Conservation (phyloP, 257 asterid species). For the Capsicum chinense region DNA sequence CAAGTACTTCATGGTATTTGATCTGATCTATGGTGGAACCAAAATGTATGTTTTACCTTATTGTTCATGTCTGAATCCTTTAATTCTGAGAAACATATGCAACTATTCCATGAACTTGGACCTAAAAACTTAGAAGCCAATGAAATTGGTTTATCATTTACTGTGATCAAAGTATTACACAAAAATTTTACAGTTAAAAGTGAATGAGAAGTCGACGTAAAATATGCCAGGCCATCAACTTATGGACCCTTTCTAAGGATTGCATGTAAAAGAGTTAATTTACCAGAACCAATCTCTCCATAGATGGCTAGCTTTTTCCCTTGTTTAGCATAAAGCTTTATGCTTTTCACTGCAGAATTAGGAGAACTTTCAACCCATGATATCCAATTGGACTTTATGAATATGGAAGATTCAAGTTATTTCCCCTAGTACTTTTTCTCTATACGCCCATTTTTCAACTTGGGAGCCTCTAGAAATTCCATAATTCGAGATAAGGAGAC, state of each 20-base stretch:
- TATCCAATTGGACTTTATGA: slow-evolving; percentile 34
- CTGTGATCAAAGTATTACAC: not conserved
- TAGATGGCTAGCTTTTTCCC: slow-evolving; percentile 50
- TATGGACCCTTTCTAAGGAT: slow-evolving; percentile 49
- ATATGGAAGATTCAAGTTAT: slow-evolving; percentile 27
- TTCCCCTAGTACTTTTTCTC: not conserved
- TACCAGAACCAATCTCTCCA: slow-evolving; percentile 57
- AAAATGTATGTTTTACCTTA: slow-evolving; percentile 45
- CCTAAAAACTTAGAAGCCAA: slow-evolving; percentile 32
- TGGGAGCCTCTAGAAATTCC: slow-evolving; percentile 47
- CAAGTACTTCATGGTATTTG: slow-evolving; percentile 44
- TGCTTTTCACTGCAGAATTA: slow-evolving; percentile 29
- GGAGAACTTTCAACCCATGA: slow-evolving; percentile 39
- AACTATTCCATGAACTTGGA: slow-evolving; percentile 41
- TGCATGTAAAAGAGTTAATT: slow-evolving; percentile 47
- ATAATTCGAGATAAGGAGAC: slow-evolving; percentile 45
- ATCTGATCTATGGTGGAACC: slow-evolving; percentile 40
- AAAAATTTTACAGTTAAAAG: not conserved
- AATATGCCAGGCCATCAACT: slow-evolving; percentile 44
- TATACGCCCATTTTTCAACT: slow-evolving; percentile 32
- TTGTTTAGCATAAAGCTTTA: slow-evolving; percentile 36
- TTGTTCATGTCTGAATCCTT: slow-evolving; percentile 51
- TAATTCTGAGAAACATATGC: slow-evolving; percentile 48
- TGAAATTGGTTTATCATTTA: not conserved
- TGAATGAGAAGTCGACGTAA: not conserved